A percentile compares a stretch with the other conserved stretches of the same genome.
phyloP scores from a whole-genome alignment of 148 eudicot genomes.

The Cornus kousa region DNA sequence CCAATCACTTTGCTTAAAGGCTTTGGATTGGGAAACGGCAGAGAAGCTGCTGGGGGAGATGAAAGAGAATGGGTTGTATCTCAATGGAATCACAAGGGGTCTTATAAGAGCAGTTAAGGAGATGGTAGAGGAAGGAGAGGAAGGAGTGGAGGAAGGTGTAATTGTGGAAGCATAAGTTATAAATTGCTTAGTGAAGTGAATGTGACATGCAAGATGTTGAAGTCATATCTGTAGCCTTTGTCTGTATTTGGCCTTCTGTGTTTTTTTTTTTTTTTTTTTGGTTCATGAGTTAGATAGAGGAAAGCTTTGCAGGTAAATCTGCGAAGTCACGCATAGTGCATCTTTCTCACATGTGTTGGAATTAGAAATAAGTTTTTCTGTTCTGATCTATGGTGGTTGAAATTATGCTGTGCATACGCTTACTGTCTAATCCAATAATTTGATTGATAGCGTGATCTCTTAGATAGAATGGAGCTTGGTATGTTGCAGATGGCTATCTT shows the following conservation, averaged over 20 bases:
- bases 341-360: background rate
- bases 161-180: slow-evolving; percentile 29
- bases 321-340: background rate
- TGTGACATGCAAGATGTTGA: background rate
- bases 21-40: slow-evolving; percentile 81
- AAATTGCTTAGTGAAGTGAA: slow-evolving; percentile 6
- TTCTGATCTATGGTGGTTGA: background rate
- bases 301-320: background rate
- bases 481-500: too few species aligned
- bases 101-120: slow-evolving; percentile 77
- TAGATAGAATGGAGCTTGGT: background rate
- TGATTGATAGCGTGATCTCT: background rate
- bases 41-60: slow-evolving; percentile 69
- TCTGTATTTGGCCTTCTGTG: background rate
- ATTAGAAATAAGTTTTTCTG: background rate
- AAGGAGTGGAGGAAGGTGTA: slow-evolving; percentile 19
- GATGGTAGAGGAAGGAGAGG: slow-evolving; percentile 21
- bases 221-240: background rate
- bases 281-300: slow-evolving; percentile 6
- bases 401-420: background rate
- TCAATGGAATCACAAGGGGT: slow-evolving; percentile 64
- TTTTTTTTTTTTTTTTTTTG: background rate
- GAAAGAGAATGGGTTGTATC: slow-evolving; percentile 61
- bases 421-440: background rate
- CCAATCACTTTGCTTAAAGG: slow-evolving; percentile 83